These are phyloP conservation scores for Trametes villosa DNA, from an alignment of 768 basidiomycete species.

Conservation along the genomic window DNA sequence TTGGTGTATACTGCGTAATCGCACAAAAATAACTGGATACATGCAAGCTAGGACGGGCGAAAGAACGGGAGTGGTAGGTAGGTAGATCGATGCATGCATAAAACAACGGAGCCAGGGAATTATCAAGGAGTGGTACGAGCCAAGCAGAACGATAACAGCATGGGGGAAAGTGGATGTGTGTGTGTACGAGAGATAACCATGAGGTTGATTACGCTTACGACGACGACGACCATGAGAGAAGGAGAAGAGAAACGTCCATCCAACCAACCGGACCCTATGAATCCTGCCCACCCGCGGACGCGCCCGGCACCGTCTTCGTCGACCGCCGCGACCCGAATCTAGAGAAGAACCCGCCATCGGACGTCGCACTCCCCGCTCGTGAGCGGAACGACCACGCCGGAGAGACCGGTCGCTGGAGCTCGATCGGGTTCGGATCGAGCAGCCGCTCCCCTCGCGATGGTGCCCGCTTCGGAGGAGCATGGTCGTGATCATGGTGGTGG, in stretches of 20 bases:
- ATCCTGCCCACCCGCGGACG: slow-evolving; percentile 20
- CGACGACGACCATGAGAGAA: not conserved
- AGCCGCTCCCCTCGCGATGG: slow-evolving; percentile 49
- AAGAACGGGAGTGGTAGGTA: not conserved
- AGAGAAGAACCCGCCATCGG: slow-evolving; percentile 67
- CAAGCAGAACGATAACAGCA: slow-evolving; percentile 19
- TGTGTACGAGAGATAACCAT: slow-evolving; percentile 6
- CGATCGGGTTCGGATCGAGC: slow-evolving; percentile 53
- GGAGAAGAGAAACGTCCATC: slow-evolving; percentile 2
- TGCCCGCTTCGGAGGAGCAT: slow-evolving; percentile 34
- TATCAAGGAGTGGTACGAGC: slow-evolving; percentile 26
- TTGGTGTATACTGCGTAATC: slow-evolving; percentile 26
- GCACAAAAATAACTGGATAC: slow-evolving; percentile 29
- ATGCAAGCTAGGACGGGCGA: slow-evolving; percentile 12
- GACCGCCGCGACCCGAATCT: slow-evolving; percentile 77
- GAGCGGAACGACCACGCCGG: slow-evolving; percentile 90
- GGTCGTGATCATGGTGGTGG: slow-evolving; percentile 46
- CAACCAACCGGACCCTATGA: slow-evolving; percentile 18
- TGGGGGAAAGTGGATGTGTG: not conserved
- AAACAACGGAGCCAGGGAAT: slow-evolving; percentile 13
- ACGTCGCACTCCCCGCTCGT: slow-evolving; percentile 71
- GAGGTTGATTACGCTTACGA: slow-evolving; percentile 14
- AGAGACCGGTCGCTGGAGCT: slow-evolving; percentile 65
- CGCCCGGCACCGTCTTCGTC: slow-evolving; percentile 37
- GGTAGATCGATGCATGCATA: slow-evolving; percentile 15